Base-by-base conservation (phyloP, 108 stramenopile genomes). In the Conticribra guillardii region DNA sequence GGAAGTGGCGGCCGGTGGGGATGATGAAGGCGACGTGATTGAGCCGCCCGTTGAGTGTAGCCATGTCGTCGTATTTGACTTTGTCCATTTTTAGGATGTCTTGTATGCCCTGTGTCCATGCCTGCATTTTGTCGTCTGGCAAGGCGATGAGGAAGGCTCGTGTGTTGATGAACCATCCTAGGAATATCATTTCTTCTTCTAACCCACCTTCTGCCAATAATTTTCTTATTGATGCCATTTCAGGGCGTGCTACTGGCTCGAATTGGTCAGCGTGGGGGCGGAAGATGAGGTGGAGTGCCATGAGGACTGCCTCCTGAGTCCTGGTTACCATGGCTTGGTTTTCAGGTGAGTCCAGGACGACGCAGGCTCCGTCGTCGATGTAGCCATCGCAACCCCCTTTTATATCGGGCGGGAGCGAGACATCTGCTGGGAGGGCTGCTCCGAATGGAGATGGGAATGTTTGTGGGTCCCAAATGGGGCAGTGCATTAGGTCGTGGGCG, bases 101-200 rank as follows among this genome's bases (percentile, higher is more conserved):
- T n/a, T n/a, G n/a, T n/a, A n/a, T n/a, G n/a, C n/a, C n/a, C n/a
- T n/a, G 8, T 30, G 37, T 21, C 57, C 68, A 69, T 1, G 37
- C 57, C 15, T 37, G 9, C 27, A 24, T 37, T 31, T 69, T 69
- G 28, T 69, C 60, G 0, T 2, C 14, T 21, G 68, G 68, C 2
- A 69, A 59, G 3, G 59, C 59, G 26, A 69, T 69, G 3, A 3
- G 45, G 57, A 69, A 0, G 22, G 18, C 1, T 69, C 68, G 60
- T 19, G 68, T 69, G 1, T 69, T 60, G n/a, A 69, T 61, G 4
- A 46, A 24, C 68, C 68, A 69, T 1, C 68, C 57, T 2, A 61
- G 68, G 37, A 60, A 69, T 11, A 45, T 60, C 19, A 48, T 44
- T 16, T 4, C 41, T 51, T 69, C 68, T 14, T 37, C 34, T 0